A percentile compares a stretch with the other conserved stretches of the same genome.
These are phyloP conservation scores for Tuctoria greenei DNA, from an alignment of 176 grass and related monocot species.

Conservation along the genomic window DNA sequence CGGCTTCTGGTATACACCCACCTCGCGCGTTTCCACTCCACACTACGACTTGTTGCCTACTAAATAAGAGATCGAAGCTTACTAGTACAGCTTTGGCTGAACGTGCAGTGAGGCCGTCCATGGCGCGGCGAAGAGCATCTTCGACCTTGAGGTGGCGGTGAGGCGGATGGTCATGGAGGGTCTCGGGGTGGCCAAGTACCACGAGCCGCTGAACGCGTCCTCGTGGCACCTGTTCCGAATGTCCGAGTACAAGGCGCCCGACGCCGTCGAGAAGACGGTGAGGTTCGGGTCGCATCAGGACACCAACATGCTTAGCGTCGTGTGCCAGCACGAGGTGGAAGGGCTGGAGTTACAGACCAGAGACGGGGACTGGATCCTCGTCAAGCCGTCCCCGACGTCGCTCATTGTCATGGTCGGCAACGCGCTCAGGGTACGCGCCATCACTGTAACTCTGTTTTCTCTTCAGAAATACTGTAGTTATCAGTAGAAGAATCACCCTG, in stretches of 20 bases:
- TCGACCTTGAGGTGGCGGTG: constrained; percentile 45
- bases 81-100: not conserved
- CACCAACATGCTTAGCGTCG: constrained; percentile 54
- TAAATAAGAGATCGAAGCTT: not conserved
- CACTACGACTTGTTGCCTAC: not conserved
- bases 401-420: constrained; percentile 70
- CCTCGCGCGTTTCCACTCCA: not conserved
- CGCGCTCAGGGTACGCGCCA: constrained; percentile 49
- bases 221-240: constrained; percentile 49
- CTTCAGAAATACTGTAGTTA: not conserved
- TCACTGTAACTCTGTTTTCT: not conserved
- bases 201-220: constrained; percentile 29
- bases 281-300: constrained; percentile 51
- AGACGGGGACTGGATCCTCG: constrained; percentile 53
- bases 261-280: constrained; percentile 29
- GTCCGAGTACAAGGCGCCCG: constrained; percentile 52
- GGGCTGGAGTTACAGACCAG: constrained; percentile 69
- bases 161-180: constrained; percentile 65
- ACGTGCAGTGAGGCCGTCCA: constrained; percentile 25
- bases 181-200: constrained; percentile 50
- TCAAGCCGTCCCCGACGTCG: constrained; percentile 49
- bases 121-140: constrained; percentile 2
- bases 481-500: not conserved
- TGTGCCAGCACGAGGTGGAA: constrained; percentile 62
- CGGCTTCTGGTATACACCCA: constrained; percentile 44